phyloP scores from a whole-genome alignment of 2,329 filamentous ascomycete species.

The Incumbomyces lentus region DNA sequence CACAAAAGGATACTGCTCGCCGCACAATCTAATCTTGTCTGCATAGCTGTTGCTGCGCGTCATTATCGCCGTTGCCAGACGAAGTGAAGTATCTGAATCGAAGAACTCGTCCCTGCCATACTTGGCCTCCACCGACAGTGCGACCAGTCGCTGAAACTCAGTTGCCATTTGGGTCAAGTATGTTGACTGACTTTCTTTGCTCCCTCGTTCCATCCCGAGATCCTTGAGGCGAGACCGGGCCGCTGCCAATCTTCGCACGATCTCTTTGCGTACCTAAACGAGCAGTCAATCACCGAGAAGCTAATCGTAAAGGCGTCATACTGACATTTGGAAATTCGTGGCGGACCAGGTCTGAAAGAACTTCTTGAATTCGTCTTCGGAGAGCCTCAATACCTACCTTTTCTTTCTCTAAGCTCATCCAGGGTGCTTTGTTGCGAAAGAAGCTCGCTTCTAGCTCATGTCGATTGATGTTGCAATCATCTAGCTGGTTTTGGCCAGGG shows the following conservation, averaged over 20 bases:
- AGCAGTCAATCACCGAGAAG: too few species aligned
- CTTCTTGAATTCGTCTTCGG: slow-evolving; percentile 30
- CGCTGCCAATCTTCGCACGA: slow-evolving; percentile 12
- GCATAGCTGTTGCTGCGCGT: slow-evolving; percentile 21
- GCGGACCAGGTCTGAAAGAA: slow-evolving; percentile 34
- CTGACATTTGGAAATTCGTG: slow-evolving; percentile 36
- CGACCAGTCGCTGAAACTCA: slow-evolving; percentile 29
- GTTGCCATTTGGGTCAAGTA: slow-evolving; percentile 31
- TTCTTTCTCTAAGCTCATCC: slow-evolving; percentile 29
- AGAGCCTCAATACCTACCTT: slow-evolving; percentile 34
- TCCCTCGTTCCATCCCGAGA: slow-evolving; percentile 28
- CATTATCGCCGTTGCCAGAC: slow-evolving; percentile 27
- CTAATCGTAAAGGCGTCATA: background rate
- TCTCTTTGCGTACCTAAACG: background rate
- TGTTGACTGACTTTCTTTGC: slow-evolving; percentile 26
- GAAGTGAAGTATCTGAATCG: slow-evolving; percentile 23
- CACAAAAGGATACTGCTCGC: background rate
- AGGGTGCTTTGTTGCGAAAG: slow-evolving; percentile 25
- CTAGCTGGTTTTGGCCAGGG: slow-evolving; percentile 23
- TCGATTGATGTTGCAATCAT: slow-evolving; percentile 18
- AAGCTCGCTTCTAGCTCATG: slow-evolving; percentile 27
- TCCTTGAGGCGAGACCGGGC: slow-evolving; percentile 19
- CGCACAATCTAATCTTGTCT: slow-evolving; percentile 12
- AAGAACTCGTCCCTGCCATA: slow-evolving; percentile 30
- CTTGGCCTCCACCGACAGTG: slow-evolving; percentile 26